Evolutionary conservation across 495 filamentous ascomycete genomes (phyloP), one percentile per base, ranked within the genome.

Genomic region (Glonium stellatum): DNA sequence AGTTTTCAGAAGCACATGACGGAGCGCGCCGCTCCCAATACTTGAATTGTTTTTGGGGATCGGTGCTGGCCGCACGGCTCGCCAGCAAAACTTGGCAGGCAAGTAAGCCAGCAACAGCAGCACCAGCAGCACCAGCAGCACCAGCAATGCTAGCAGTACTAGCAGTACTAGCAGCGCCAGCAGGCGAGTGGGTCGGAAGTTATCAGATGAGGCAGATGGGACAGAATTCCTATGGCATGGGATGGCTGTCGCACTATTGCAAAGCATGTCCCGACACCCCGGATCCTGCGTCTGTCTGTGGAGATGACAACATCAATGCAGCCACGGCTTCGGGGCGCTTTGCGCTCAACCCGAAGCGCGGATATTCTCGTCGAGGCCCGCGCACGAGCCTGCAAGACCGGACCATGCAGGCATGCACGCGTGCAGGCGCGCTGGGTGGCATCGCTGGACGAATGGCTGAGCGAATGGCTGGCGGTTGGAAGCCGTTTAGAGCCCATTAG

Each of bases 241-340:
- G 15, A 5, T 35, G 54, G 27, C 21, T 36, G 63, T 61, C 63
- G 54, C 60, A 60, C 60, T 36, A 62, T 67, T 60, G 64, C 48
- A 48, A 37, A 57, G 22, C 51, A 23, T 22, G 57, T 67, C 55
- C 64, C 64, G 64, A 50, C 46, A 57, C 42, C 57, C 57, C 50
- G 64, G 64, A 60, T 67, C 53, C 44, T 61, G 58, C 58, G 27
- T 55, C 55, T 31, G 5, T 48, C 55, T 36, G 58, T 66, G 59
- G 63, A 65, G 63, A 66, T 66, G 63, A 56, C 59, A 62, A 35
- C 37, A n/a, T 44, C 21, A 42, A 25, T n/a, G 56, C 51, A 66
- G 59, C 63, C 46, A 31, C 51, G 59, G 55, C 55, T 44, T 44
- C 49, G 59, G 59, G 53, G 58, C 50, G 6, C 25, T 15, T 22